Evolutionary conservation across 164 flowering plant genomes (phyloP).

Genomic region (Macadamia tetraphylla): DNA sequence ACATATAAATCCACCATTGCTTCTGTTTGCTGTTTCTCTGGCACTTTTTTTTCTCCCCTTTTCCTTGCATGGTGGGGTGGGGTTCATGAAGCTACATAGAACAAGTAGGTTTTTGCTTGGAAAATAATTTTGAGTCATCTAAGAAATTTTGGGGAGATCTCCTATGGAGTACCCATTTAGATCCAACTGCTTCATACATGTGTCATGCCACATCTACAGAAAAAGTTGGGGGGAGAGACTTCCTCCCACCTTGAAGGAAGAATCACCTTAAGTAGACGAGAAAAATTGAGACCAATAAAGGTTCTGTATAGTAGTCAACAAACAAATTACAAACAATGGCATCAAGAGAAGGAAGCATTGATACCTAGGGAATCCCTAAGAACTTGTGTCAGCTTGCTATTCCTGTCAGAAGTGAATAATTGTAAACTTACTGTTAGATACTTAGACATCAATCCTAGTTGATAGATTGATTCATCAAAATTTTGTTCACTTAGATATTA

Average conservation of each 20-base stretch:
- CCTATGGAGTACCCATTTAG: neutral
- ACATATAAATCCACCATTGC: neutral
- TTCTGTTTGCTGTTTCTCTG: no score
- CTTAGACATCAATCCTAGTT: neutral
- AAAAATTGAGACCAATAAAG: neutral
- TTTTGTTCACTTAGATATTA: no score
- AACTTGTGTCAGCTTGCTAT: constrained; percentile 74
- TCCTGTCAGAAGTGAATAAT: constrained; percentile 38
- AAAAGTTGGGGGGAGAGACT: neutral
- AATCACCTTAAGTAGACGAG: neutral
- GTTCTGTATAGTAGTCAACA: neutral
- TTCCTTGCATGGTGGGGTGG: no score
- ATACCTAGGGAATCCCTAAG: constrained; percentile 69
- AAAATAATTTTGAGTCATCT: no score
- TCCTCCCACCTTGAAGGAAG: neutral
- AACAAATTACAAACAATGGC: neutral
- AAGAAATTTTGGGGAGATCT: no score
- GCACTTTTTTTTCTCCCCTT: no score
- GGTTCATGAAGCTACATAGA: no score
- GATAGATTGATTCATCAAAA: neutral
- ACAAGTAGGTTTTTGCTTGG: no score
- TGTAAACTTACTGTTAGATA: neutral
- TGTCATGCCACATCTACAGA: neutral
- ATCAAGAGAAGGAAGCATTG: constrained; percentile 1
- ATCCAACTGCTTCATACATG: neutral